Conservation (phyloP, 2,329 filamentous ascomycete species). For the Biscogniauxia sp. region DNA sequence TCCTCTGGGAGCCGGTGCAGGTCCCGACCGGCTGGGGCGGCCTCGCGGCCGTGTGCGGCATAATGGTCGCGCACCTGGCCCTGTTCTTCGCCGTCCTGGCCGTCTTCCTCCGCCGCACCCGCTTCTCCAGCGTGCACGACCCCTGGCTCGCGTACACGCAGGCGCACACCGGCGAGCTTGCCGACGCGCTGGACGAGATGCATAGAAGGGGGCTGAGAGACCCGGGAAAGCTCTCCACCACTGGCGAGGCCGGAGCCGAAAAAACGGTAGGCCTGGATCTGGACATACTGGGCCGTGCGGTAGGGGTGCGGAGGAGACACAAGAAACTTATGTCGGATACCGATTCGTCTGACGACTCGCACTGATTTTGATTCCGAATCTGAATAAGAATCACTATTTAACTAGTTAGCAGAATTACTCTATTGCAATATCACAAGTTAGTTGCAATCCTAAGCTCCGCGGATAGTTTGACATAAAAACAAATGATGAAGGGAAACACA, state of each 20-base stretch:
- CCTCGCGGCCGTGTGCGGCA: background rate
- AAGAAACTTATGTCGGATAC: background rate
- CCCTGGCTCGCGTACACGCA: conserved; percentile 9
- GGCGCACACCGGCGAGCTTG: conserved; percentile 3
- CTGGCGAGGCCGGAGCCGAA: background rate
- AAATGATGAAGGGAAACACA: too few species aligned
- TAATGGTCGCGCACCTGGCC: conserved; percentile 1
- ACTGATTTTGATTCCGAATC: background rate
- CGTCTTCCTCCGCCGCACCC: conserved; percentile 2
- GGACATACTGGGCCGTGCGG: background rate
- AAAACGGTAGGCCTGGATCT: conserved; percentile 2
- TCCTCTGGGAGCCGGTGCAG: conserved; percentile 1
- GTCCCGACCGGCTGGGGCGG: conserved; percentile 1
- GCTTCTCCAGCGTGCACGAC: conserved; percentile 6
- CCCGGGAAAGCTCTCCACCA: background rate
- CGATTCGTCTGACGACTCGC: background rate
- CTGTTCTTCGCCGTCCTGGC: conserved; percentile 1
- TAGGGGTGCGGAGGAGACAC: conserved; percentile 5
- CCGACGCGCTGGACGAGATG: conserved; percentile 5
- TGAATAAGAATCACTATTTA: too few species aligned
- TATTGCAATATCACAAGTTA: too few species aligned
- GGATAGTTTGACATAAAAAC: too few species aligned
- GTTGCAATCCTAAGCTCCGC: too few species aligned
- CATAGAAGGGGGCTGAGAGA: background rate
- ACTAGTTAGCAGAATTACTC: too few species aligned